phyloP scores from a whole-genome alignment of 768 basidiomycete genomes.

The Pleurotus ostreatus region DNA sequence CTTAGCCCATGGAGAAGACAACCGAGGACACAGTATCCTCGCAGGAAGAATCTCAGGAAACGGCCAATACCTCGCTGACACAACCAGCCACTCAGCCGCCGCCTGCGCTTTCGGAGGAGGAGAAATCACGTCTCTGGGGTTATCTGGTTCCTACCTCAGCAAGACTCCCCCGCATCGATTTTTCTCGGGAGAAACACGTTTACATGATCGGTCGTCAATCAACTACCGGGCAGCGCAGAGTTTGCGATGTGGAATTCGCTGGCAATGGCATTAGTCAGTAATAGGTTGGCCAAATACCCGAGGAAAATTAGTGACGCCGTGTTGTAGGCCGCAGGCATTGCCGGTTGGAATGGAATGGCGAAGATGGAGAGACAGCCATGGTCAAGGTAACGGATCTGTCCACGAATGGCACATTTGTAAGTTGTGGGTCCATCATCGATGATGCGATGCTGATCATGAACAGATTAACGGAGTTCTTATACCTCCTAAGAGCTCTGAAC shows the following conservation, averaged over 20 bases:
- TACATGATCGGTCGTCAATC: constrained; percentile 43
- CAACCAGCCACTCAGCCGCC: constrained; percentile 41
- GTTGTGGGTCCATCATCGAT: constrained; percentile 15
- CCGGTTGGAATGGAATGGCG: constrained; percentile 57
- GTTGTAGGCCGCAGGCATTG: constrained; percentile 54
- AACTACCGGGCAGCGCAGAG: background rate
- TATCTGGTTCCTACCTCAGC: constrained; percentile 62
- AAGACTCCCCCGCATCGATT: constrained; percentile 51
- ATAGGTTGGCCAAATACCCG: background rate
- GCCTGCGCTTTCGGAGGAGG: constrained; percentile 27
- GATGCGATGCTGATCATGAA: background rate
- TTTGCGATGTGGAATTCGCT: constrained; percentile 42
- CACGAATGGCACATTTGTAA: constrained; percentile 72
- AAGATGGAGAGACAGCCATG: constrained; percentile 30
- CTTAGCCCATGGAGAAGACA: no score
- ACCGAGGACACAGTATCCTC: background rate
- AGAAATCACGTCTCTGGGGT: constrained; percentile 59
- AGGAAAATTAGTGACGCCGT: background rate
- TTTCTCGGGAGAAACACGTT: constrained; percentile 45
- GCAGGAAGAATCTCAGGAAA: constrained; percentile 3
- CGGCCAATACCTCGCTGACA: constrained; percentile 17
- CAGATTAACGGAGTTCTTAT: constrained; percentile 70
- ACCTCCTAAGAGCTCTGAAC: constrained; percentile 45
- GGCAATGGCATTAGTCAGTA: constrained; percentile 73
- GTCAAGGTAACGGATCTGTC: constrained; percentile 54